Evolutionary conservation across 2,329 filamentous ascomycete genomes (phyloP), one percentile per base, ranked within the genome.

Genomic region (Penicillium sclerotigenum): DNA sequence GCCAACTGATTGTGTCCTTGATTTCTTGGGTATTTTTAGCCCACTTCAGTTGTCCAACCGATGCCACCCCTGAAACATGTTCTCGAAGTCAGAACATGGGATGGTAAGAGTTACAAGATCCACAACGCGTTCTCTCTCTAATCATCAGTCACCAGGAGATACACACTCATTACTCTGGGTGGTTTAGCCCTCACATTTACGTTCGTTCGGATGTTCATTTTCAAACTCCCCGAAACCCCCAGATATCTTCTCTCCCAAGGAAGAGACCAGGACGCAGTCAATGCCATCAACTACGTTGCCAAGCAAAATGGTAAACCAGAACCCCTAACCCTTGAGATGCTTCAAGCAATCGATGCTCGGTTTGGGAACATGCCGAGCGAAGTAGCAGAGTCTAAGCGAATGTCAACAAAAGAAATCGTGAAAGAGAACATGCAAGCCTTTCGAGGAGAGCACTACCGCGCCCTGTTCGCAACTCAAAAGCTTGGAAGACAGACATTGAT

Each of bases 191-290:
- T 71, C 2, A 54, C 50, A 11, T 70, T 71, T 33, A 67, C 64
- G 0, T 54, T 68, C 34, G 58, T 67, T 34, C 68, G 68, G 6
- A 61, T 65, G 16, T 67, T 69, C 16, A 20, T 65, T 14, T 70
- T 71, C 60, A 70, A 62, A 29, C 52, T 71, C 2, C 67, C 68
- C 13, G 67, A 71, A 48, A 68, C 68, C 2, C 68, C 68, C 7
- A 53, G 66, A n/a, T 71, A 68, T 26, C 60, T 70, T 0, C 60
- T 70, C 13, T 69, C 67, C 16, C 60, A 64, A 38, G 66, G 68
- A 28, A 59, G 71, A 2, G 78, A 83, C 26, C 72, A 71, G 24
- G 72, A 81, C 28, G 80, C 80, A 3, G 75, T 83, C 2, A 69
- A 75, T 14, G 75, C 76, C 0, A 73, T 83, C 3, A 77, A 80